Evolutionary conservation across 768 basidiomycete species (phyloP).

Genomic region (Coprinellus micaceus): DNA sequence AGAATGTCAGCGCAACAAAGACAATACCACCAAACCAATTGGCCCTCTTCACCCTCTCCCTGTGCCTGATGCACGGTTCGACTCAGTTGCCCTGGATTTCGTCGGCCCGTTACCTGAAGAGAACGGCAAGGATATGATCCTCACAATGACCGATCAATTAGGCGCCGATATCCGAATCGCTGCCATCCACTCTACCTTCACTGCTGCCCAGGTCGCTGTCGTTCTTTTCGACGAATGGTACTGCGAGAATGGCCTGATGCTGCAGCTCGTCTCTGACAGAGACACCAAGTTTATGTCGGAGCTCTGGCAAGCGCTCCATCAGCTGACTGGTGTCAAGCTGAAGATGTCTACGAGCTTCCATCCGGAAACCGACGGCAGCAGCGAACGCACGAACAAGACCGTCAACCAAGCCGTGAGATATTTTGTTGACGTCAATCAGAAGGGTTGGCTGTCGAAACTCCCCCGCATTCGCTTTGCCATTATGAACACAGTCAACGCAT

Average conservation of each 20-base stretch:
- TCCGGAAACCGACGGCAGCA: conserved; percentile 35
- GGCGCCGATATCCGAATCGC: conserved; percentile 12
- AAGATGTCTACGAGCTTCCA: conserved; percentile 36
- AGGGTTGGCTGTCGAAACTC: conserved; percentile 27
- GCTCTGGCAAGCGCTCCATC: conserved; percentile 30
- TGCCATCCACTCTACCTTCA: neutral
- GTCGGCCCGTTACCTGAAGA: no score
- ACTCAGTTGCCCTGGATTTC: conserved; percentile 8
- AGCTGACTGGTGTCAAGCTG: conserved; percentile 27
- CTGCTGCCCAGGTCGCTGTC: conserved; percentile 3
- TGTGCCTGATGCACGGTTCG: neutral
- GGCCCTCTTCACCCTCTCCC: conserved; percentile 30
- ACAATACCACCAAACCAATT: conserved; percentile 15
- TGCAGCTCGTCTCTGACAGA: conserved; percentile 28
- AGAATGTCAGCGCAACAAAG: conserved; percentile 38
- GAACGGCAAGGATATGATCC: neutral
- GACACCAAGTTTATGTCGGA: conserved; percentile 21
- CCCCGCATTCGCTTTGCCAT: conserved; percentile 27
- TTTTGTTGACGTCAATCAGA: no score
- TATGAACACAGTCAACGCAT: conserved; percentile 31
- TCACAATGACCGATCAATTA: conserved; percentile 6
- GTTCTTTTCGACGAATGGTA: conserved; percentile 24
- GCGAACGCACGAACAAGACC: conserved; percentile 33
- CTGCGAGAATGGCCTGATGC: conserved; percentile 29
- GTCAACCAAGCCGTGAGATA: conserved; percentile 26